Evolutionary conservation across 2,329 filamentous ascomycete species (phyloP), one percentile per base, ranked within the genome.

Genomic region (Clarireedia paspali): DNA sequence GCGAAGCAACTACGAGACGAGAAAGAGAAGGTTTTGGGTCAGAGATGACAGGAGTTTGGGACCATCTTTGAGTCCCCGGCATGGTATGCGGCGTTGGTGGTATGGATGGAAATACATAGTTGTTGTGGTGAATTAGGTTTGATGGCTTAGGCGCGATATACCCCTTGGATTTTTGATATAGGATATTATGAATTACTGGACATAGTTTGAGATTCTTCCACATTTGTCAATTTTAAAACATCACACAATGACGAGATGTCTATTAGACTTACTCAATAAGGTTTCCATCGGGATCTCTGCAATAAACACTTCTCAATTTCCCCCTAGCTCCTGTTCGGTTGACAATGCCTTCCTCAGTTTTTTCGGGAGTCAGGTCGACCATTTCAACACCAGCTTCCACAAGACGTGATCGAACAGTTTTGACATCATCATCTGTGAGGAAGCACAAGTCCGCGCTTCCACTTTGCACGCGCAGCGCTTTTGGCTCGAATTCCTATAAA

Each of bases 371-470:
- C n/a, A 66, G 47, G 50, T 64, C 61, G 1, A 75, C 66, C 5
- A 79, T 75, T 58, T 78, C 70, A 1, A 83, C 71, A 0, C 74
- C 74, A 36, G 71, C 73, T 2, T 65, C 68, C 14, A 73, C 65
- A 51, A 81, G 71, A 1, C 63, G 65, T 4, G 67, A 57, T n/a
- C 75, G 64, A 4, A 83, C 73, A 0, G 71, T 67, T 2, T 76
- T 72, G 2, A 84, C 73, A 5, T 74, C 70, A 7, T 77, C 73
- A 5, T 79, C 70, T 0, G 81, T 74, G 27, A 85, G 64, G 55
- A 85, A 85, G 63, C 81, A 84, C 36, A 85, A 57, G 64, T 85
- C 82, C 10, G 76, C 80, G 10, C 77, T 81, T 0, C 82, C 82
- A 0, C 79, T 77, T 53, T 77, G 70, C 0, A 80, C 79, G 10